These are phyloP conservation scores for Scutellaria galericulata DNA, from an alignment of 257 asterid species.

Conservation along the genomic window DNA sequence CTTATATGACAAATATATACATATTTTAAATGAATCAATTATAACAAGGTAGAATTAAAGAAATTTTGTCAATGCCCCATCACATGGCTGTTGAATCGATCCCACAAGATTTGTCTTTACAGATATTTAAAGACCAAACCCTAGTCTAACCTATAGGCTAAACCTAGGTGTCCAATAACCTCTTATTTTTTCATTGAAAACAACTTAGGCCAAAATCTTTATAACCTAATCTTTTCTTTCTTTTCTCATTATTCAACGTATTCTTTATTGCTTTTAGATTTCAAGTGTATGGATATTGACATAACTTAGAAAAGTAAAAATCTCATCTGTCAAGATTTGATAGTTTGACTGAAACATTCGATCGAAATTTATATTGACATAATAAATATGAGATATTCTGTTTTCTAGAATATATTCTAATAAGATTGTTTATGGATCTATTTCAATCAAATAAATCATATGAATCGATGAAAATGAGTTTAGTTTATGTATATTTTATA, in stretches of 20 bases:
- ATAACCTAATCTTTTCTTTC: slow-evolving; percentile 23
- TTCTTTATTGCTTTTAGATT: slow-evolving; percentile 27
- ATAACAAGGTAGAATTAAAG: neutral
- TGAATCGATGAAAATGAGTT: too few relatives aligned
- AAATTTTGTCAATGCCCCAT: neutral
- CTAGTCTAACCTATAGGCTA: slow-evolving; percentile 26
- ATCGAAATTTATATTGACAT: neutral
- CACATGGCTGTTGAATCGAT: slow-evolving; percentile 13
- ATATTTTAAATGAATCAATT: neutral
- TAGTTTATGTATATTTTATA: too few relatives aligned
- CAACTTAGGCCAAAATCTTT: slow-evolving; percentile 27
- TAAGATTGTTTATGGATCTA: too few relatives aligned
- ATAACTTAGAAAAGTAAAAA: neutral
- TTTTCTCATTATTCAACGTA: slow-evolving; percentile 22
- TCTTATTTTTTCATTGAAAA: neutral
- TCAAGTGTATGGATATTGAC: slow-evolving; percentile 35
- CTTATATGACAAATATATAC: neutral
- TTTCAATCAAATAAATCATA: too few relatives aligned
- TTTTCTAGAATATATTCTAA: too few relatives aligned
- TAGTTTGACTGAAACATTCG: neutral
- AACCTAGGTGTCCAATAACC: slow-evolving; percentile 19
- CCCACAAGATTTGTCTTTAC: slow-evolving; percentile 22
- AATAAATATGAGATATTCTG: too few relatives aligned
- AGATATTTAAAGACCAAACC: slow-evolving; percentile 9
- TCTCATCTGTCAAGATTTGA: slow-evolving; percentile 17